These are phyloP conservation scores for Staphylotrichum longicolle DNA, from an alignment of 495 filamentous ascomycete genomes.

Conservation along the genomic window DNA sequence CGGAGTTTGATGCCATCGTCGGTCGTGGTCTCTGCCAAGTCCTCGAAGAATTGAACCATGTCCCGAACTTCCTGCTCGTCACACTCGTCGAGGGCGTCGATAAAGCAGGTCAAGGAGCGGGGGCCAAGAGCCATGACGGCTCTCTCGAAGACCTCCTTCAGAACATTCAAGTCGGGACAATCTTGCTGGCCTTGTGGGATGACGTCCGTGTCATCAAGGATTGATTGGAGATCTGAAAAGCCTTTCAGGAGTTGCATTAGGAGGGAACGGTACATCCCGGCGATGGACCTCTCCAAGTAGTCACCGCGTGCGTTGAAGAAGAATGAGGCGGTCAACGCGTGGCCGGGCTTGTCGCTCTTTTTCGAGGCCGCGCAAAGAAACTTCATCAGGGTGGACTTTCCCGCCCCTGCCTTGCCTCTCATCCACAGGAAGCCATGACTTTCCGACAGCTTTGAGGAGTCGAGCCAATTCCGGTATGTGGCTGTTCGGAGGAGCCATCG, in stretches of 20 bases:
- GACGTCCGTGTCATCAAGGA: slow-evolving; percentile 23
- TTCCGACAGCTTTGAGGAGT: slow-evolving; percentile 31
- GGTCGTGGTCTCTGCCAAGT: slow-evolving; percentile 25
- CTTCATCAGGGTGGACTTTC: slow-evolving; percentile 45
- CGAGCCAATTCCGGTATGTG: slow-evolving; percentile 46
- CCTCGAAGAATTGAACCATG: slow-evolving; percentile 36
- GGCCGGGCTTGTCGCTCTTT: background rate
- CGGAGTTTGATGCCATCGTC: slow-evolving; percentile 14
- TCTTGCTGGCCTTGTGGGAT: slow-evolving; percentile 11
- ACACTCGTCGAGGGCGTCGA: slow-evolving; percentile 46
- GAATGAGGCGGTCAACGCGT: slow-evolving; percentile 18
- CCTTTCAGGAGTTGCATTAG: slow-evolving; percentile 32
- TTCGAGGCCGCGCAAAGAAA: slow-evolving; percentile 27
- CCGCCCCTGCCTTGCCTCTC: slow-evolving; percentile 51
- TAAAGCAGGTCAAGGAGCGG: slow-evolving; percentile 31
- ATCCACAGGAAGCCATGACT: slow-evolving; percentile 55
- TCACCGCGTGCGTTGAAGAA: slow-evolving; percentile 36
- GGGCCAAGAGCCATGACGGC: slow-evolving; percentile 27
- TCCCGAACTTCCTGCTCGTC: slow-evolving; percentile 33
- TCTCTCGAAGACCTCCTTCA: slow-evolving; percentile 27
- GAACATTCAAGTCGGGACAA: slow-evolving; percentile 12
- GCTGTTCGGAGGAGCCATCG: slow-evolving; percentile 45
- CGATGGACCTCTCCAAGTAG: slow-evolving; percentile 46
- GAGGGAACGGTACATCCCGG: slow-evolving; percentile 55
- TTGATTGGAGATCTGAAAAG: slow-evolving; percentile 28